phyloP scores from a whole-genome alignment of 345 rosid species.

The Leavenworthia alabamica region DNA sequence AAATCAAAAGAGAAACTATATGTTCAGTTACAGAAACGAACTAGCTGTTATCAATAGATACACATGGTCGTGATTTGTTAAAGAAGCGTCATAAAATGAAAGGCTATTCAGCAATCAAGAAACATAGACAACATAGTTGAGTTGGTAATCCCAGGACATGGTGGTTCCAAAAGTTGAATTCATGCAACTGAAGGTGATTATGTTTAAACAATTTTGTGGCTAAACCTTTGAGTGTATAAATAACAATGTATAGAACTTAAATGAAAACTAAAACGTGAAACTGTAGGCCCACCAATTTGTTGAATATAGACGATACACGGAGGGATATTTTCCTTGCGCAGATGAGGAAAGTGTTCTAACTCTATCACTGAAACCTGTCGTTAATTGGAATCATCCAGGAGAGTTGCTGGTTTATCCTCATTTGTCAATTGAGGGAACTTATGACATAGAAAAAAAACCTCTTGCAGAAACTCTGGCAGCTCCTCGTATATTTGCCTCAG shows the following conservation, averaged over 20 bases:
- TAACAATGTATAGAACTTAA: not conserved
- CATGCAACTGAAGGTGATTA: not conserved
- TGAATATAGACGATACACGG: conserved; percentile 74
- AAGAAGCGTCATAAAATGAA: not conserved
- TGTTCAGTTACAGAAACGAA: conserved; percentile 2
- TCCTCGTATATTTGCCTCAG: conserved; percentile 90
- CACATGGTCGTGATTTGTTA: not conserved
- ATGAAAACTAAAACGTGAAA: conserved; percentile 4
- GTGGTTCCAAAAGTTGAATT: not conserved
- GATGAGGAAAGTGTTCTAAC: conserved; percentile 58
- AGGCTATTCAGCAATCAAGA: conserved; percentile 17
- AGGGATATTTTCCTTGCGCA: conserved; percentile 40
- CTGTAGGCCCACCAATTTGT: conserved; percentile 67
- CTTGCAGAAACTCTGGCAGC: conserved; percentile 78
- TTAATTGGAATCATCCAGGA: conserved; percentile 15
- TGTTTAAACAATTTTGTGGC: not conserved
- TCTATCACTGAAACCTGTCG: conserved; percentile 70
- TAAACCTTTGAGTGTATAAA: not conserved
- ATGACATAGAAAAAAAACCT: conserved; percentile 45
- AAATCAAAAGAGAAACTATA: not conserved
- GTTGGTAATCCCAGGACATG: not conserved
- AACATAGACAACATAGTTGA: conserved; percentile 17
- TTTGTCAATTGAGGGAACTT: conserved; percentile 4
- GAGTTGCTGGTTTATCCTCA: conserved; percentile 1
- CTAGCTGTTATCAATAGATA: not conserved